phyloP scores from a whole-genome alignment of 2,329 filamentous ascomycete genomes.

The Trichoderma asperellum region DNA sequence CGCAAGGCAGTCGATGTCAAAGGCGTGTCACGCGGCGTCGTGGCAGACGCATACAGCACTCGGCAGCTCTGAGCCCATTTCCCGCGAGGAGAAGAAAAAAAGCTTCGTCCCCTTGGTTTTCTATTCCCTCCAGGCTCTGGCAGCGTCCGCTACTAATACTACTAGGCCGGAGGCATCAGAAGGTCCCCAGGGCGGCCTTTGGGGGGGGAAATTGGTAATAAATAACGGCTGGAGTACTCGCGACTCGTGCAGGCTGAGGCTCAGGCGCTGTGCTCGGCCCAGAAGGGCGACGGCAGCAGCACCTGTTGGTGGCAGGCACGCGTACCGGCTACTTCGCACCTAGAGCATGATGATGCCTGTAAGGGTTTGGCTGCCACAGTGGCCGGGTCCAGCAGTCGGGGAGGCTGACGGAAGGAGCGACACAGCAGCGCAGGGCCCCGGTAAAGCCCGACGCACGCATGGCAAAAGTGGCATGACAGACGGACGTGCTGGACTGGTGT shows the following conservation, averaged over 20 bases:
- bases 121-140: not conserved
- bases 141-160: constrained; percentile 12
- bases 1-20: constrained; percentile 3
- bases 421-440: constrained; percentile 19
- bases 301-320: not conserved
- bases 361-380: not conserved
- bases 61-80: constrained; percentile 22
- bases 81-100: constrained; percentile 1
- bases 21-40: constrained; percentile 24
- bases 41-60: constrained; percentile 25
- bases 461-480: constrained; percentile 31
- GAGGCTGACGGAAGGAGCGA: constrained; percentile 17
- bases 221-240: not conserved
- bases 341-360: not conserved
- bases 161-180: constrained; percentile 21
- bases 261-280: not conserved
- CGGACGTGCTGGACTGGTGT: constrained; percentile 18
- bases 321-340: not conserved
- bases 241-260: not conserved
- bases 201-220: constrained; percentile 10
- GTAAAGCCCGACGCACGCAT: constrained; percentile 25
- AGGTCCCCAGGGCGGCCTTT: not conserved
- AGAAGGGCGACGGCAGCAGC: not conserved
- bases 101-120: not conserved
- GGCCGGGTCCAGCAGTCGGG: constrained; percentile 9